Conservation (phyloP, 2,329 filamentous ascomycete species). For the Diaporthe velutina region DNA sequence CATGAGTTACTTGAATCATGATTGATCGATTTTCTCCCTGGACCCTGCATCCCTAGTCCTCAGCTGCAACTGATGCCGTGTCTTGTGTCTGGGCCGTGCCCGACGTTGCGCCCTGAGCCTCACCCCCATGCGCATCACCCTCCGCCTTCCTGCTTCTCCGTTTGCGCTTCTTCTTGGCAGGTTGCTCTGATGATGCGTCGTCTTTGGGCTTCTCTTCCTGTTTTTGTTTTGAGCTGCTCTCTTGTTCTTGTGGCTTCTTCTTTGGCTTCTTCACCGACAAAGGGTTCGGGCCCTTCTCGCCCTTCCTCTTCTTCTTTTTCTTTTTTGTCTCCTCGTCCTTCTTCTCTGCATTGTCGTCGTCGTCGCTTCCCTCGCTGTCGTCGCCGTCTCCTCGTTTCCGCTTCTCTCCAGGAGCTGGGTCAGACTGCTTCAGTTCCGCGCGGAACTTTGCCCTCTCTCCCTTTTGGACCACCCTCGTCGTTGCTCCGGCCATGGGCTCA, state of each 20-base stretch:
- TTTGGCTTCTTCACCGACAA: constrained; percentile 52
- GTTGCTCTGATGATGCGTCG: constrained; percentile 43
- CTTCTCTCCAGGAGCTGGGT: constrained; percentile 53
- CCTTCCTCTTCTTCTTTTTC: constrained; percentile 50
- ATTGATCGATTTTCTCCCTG: background rate
- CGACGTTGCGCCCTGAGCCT: constrained; percentile 41
- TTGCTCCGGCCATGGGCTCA: constrained; percentile 80
- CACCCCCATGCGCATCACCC: constrained; percentile 19
- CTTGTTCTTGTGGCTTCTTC: constrained; percentile 43
- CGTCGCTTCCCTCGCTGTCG: constrained; percentile 53
- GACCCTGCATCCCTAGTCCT: background rate
- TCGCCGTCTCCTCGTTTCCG: constrained; percentile 61
- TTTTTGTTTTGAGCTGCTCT: constrained; percentile 23
- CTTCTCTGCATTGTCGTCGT: constrained; percentile 42
- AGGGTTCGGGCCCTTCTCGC: constrained; percentile 51
- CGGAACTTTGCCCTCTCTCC: constrained; percentile 83
- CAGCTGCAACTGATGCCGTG: constrained; percentile 13
- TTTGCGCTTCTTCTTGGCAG: constrained; percentile 53
- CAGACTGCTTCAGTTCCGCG: constrained; percentile 69
- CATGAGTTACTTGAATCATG: background rate
- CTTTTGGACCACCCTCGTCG: constrained; percentile 71
- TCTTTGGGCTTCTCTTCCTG: constrained; percentile 39
- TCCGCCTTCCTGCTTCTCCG: constrained; percentile 49
- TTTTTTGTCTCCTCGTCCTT: constrained; percentile 45
- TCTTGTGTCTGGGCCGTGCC: constrained; percentile 42